These are phyloP conservation scores for Vanderwaltozyma yarrowii DNA, from an alignment of 805 yeast species.

Conservation along the genomic window DNA sequence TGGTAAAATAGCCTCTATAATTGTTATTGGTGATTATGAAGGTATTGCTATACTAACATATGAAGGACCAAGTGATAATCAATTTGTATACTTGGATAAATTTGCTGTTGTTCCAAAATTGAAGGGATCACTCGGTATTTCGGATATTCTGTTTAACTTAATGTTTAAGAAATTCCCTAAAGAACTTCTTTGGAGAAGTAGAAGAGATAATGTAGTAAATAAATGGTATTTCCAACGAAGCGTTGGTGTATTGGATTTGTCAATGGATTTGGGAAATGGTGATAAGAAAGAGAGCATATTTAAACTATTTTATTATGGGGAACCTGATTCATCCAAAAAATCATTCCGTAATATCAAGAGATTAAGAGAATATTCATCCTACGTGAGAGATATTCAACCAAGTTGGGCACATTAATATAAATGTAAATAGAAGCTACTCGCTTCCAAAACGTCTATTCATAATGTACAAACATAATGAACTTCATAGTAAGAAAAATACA, in stretches of 20 bases:
- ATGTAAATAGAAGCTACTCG: no score
- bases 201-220: slow-evolving; percentile 80
- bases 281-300: slow-evolving; percentile 23
- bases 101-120: slow-evolving; percentile 77
- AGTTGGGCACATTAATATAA: slow-evolving; percentile 22
- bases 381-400: slow-evolving; percentile 28
- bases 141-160: slow-evolving; percentile 83
- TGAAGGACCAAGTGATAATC: slow-evolving; percentile 39
- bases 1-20: slow-evolving; percentile 58
- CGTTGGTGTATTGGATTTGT: slow-evolving; percentile 49
- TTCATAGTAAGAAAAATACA: no score
- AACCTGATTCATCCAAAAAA: slow-evolving; percentile 16
- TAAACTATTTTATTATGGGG: slow-evolving; percentile 35
- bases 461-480: no score
- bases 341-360: slow-evolving; percentile 8
- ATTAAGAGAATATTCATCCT: slow-evolving; percentile 18
- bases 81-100: slow-evolving; percentile 78
- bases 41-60: slow-evolving; percentile 91
- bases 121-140: slow-evolving; percentile 90
- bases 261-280: slow-evolving; percentile 27
- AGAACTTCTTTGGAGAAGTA: slow-evolving; percentile 84
- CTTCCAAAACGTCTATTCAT: no score
- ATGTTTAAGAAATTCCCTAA: slow-evolving; percentile 56
- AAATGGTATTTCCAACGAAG: slow-evolving; percentile 97
- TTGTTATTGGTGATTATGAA: slow-evolving; percentile 88